These are phyloP conservation scores for Mortierella polycephala DNA, from an alignment of 371 early-diverging fungal genomes.

Conservation along the genomic window DNA sequence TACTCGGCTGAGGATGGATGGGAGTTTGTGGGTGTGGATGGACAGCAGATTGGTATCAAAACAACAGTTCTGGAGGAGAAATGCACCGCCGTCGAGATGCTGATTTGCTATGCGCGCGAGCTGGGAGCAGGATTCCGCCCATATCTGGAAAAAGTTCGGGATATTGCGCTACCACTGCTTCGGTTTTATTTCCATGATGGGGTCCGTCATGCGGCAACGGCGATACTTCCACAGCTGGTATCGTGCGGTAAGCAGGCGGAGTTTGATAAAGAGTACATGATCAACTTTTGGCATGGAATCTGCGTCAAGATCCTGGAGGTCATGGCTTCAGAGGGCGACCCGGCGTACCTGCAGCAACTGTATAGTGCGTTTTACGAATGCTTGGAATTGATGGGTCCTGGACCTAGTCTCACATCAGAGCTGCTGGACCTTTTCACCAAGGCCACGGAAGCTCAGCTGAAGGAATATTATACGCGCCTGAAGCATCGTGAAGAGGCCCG, in stretches of 20 bases:
- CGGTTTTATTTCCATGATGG: conserved; percentile 98
- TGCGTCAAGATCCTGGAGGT: conserved; percentile 76
- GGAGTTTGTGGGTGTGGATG: conserved; percentile 91
- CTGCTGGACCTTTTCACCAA: conserved; percentile 74
- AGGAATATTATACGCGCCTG: conserved; percentile 75
- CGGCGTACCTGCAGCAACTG: conserved; percentile 79
- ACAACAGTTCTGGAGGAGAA: conserved; percentile 97
- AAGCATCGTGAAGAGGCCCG: conserved; percentile 77
- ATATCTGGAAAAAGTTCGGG: conserved; percentile 83
- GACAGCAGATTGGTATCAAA: conserved; percentile 94
- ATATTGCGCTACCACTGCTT: conserved; percentile 87
- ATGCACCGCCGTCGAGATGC: conserved; percentile 97
- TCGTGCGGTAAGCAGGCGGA: conserved; percentile 67
- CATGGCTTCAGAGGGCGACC: conserved; percentile 80
- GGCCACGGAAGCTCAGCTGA: conserved; percentile 74
- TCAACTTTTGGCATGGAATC: conserved; percentile 72
- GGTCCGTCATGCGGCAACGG: conserved; percentile 90
- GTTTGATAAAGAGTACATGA: conserved; percentile 55
- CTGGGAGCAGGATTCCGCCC: conserved; percentile 89
- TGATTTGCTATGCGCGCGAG: conserved; percentile 92
- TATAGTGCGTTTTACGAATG: conserved; percentile 81
- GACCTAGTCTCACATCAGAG: conserved; percentile 68
- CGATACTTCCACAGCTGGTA: conserved; percentile 84
- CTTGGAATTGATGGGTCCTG: conserved; percentile 71
- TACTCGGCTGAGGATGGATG: conserved; percentile 95